These are phyloP conservation scores for Laguncularia racemosa DNA, from an alignment of 345 rosid species.

Conservation along the genomic window DNA sequence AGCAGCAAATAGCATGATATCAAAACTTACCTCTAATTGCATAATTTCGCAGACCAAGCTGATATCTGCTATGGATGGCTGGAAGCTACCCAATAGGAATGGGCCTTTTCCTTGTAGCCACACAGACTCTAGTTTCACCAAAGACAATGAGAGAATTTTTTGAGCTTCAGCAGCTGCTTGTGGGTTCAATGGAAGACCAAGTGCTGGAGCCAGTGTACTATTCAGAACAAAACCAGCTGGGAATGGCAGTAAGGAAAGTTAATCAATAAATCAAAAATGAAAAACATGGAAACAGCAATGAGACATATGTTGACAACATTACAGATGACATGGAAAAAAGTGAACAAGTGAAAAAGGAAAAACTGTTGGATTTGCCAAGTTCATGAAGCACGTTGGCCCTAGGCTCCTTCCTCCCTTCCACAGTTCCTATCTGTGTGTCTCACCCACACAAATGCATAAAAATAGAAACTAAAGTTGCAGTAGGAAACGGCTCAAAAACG, in stretches of 20 bases:
- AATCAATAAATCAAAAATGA: background rate
- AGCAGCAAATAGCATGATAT: background rate
- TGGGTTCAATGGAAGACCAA: constrained; percentile 47
- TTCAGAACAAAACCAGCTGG: constrained; percentile 49
- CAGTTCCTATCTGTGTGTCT: no score
- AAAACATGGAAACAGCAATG: background rate
- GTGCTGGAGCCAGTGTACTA: constrained; percentile 38
- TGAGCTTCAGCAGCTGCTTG: constrained; percentile 62
- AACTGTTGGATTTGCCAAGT: no score
- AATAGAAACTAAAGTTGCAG: no score
- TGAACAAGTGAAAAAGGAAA: no score
- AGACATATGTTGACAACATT: background rate
- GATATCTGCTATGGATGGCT: constrained; percentile 80
- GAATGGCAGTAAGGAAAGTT: background rate
- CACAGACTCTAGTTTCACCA: constrained; percentile 51
- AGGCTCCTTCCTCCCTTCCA: no score
- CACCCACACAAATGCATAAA: no score
- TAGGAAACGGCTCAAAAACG: no score
- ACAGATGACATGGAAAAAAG: background rate
- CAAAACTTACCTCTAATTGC: constrained; percentile 17
- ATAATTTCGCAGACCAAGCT: constrained; percentile 73
- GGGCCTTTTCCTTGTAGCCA: constrained; percentile 74
- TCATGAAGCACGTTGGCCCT: no score
- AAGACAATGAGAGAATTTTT: constrained; percentile 43
- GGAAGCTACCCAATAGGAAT: constrained; percentile 66